A percentile compares a stretch with the other conserved stretches of the same genome.
Evolutionary conservation across 164 flowering plant genomes (phyloP).

Genomic region (Nymphaea thermarum): DNA sequence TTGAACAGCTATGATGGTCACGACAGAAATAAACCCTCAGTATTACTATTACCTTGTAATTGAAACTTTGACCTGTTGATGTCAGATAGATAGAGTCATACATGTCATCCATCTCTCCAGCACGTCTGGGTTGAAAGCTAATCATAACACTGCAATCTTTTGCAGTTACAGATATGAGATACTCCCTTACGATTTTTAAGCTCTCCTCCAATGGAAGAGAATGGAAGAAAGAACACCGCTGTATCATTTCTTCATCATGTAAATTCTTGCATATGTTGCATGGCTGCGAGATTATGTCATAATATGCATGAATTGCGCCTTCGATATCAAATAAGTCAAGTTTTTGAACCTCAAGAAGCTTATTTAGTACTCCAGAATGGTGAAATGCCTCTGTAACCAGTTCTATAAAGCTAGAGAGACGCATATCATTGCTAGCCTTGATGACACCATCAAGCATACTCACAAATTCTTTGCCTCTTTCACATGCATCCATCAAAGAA

Average conservation of each 20-base stretch:
- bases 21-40: too few species aligned
- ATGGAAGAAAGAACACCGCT: slow-evolving; percentile 39
- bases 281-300: slow-evolving; percentile 62
- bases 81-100: slow-evolving; percentile 27
- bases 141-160: slow-evolving; percentile 94
- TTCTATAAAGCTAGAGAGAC: slow-evolving; percentile 33
- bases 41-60: slow-evolving; percentile 55
- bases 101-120: slow-evolving; percentile 19
- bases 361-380: slow-evolving; percentile 44
- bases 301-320: slow-evolving; percentile 95
- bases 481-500: slow-evolving; percentile 9
- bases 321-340: slow-evolving; percentile 79
- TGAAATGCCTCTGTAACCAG: slow-evolving; percentile 55
- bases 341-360: slow-evolving; percentile 68
- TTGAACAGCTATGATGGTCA: too few species aligned
- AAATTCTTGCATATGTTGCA: slow-evolving; percentile 45
- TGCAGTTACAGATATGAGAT: slow-evolving; percentile 82
- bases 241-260: slow-evolving; percentile 20
- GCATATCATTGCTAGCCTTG: slow-evolving; percentile 40
- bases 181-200: slow-evolving; percentile 64
- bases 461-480: slow-evolving; percentile 33
- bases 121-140: slow-evolving; percentile 43
- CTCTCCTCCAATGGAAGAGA: slow-evolving; percentile 57
- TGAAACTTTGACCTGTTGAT: slow-evolving; percentile 56
- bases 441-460: slow-evolving; percentile 37